Conservation (phyloP, 306 rosid genomes). For the Myrica gale region DNA sequence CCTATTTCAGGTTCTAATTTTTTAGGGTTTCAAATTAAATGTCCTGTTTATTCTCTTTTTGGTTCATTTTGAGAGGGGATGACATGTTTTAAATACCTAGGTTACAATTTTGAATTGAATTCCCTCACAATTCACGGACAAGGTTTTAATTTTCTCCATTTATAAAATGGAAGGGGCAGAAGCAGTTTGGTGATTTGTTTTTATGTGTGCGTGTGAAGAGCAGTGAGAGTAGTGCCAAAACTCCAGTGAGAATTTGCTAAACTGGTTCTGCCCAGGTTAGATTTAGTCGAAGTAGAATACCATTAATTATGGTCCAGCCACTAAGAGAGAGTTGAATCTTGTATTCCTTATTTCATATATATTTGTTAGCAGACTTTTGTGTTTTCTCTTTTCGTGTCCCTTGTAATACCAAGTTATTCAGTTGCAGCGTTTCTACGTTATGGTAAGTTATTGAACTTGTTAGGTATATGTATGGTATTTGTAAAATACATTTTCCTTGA, state of each 20-base stretch:
- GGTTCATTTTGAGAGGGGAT: background rate
- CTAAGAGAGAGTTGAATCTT: background rate
- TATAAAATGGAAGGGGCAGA: too few relatives aligned
- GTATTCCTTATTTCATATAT: background rate
- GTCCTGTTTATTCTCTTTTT: background rate
- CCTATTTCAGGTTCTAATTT: slow-evolving; percentile 72
- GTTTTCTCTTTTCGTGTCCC: background rate
- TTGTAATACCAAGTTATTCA: background rate
- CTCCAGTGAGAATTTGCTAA: background rate
- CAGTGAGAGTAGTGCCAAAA: background rate
- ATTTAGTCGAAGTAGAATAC: background rate
- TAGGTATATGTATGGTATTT: background rate
- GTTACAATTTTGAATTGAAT: too few relatives aligned
- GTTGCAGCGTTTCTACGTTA: background rate
- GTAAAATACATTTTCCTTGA: background rate
- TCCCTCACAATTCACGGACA: too few relatives aligned
- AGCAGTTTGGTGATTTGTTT: background rate
- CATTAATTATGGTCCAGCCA: too few relatives aligned
- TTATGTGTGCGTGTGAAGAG: background rate
- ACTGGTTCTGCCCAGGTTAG: background rate
- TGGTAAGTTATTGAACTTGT: background rate
- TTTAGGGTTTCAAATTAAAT: slow-evolving; percentile 10
- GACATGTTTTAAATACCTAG: too few relatives aligned
- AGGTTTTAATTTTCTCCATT: too few relatives aligned
- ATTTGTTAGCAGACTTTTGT: background rate